A percentile compares a stretch with the other conserved stretches of the same genome.
These are phyloP conservation scores for Triticum timopheevii DNA, from an alignment of 176 grass and related monocot species.

Conservation along the genomic window DNA sequence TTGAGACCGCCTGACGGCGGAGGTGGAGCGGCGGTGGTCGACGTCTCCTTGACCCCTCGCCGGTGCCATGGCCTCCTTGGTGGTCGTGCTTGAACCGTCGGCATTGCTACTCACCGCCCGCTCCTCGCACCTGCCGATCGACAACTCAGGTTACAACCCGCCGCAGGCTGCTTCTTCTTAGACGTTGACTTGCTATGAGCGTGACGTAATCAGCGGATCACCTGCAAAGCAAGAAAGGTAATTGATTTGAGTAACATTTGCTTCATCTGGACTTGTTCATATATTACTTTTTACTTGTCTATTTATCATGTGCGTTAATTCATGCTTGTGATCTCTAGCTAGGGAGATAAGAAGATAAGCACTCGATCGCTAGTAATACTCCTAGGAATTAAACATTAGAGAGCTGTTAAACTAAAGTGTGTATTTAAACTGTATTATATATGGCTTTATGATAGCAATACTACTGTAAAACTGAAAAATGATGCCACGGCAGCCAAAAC, in stretches of 20 bases:
- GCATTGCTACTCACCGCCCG: neutral
- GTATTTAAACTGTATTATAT: no score
- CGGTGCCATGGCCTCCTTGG: neutral
- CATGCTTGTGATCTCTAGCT: neutral
- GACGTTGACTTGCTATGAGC: neutral
- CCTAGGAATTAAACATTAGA: no score
- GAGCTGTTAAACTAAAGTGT: no score
- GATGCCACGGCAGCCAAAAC: no score
- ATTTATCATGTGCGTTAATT: neutral
- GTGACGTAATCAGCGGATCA: neutral
- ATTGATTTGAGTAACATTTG: no score
- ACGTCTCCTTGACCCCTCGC: neutral
- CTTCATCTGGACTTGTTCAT: neutral
- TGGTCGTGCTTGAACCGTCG: slow-evolving; percentile 33
- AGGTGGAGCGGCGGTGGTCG: neutral
- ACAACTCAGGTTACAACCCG: no score
- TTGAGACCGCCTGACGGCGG: neutral
- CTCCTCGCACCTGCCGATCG: no score
- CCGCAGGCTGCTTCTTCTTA: no score
- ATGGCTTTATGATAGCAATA: no score
- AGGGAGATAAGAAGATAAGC: no score
- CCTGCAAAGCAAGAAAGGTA: slow-evolving; percentile 1
- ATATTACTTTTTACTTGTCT: neutral
- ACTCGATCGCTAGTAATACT: no score
- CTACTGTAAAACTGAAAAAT: no score